Conservation (phyloP, 2,329 filamentous ascomycete species). For the Pestalotiopsis sp. region DNA sequence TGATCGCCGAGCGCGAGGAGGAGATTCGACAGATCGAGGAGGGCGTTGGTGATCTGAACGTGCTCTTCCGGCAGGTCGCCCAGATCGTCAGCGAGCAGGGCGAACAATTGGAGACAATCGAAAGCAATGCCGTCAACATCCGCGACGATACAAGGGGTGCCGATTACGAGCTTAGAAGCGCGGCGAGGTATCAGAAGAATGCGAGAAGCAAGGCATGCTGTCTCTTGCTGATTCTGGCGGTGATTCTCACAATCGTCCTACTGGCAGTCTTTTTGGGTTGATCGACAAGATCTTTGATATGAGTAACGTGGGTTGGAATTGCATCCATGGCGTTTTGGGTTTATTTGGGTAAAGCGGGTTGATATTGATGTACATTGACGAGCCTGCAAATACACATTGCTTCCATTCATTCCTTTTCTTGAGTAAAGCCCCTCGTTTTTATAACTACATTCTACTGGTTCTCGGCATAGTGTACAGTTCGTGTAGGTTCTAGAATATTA, state of each 20-base stretch:
- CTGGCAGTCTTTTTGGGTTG: conserved; percentile 81
- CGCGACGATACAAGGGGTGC: conserved; percentile 82
- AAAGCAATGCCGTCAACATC: conserved; percentile 83
- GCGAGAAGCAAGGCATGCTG: conserved; percentile 95
- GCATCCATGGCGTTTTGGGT: conserved; percentile 21
- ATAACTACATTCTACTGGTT: neutral
- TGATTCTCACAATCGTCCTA: conserved; percentile 88
- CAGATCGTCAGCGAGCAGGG: conserved; percentile 96
- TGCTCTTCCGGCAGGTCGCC: conserved; percentile 96
- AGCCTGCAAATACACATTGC: neutral
- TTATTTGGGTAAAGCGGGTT: neutral
- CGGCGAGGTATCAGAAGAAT: conserved; percentile 91
- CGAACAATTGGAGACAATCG: conserved; percentile 82
- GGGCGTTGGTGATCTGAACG: conserved; percentile 91
- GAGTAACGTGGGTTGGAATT: conserved; percentile 14
- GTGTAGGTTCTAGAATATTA: neutral
- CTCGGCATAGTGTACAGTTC: neutral
- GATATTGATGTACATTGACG: conserved; percentile 1
- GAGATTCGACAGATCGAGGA: conserved; percentile 98
- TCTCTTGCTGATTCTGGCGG: conserved; percentile 80
- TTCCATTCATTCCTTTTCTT: neutral
- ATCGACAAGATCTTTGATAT: conserved; percentile 21
- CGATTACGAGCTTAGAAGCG: conserved; percentile 81
- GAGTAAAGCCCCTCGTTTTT: neutral
- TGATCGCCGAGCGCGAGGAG: conserved; percentile 94